Evolutionary conservation across 768 basidiomycete species (phyloP).

Genomic region (Lanmaoa rubissima): DNA sequence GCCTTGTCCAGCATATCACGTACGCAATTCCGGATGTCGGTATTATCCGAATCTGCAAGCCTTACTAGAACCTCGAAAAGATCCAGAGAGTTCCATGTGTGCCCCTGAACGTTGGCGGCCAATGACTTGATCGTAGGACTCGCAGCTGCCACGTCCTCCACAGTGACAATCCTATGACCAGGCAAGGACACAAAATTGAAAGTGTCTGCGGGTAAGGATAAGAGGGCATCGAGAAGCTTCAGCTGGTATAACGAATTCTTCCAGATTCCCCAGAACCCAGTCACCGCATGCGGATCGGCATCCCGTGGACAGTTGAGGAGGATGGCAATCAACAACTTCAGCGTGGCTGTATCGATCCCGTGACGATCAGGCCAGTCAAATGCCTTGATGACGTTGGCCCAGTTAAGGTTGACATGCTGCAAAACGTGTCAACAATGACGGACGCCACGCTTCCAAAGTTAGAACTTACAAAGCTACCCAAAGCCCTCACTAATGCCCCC

Average conservation of each 20-base stretch:
- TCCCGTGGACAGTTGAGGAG: conserved; percentile 80
- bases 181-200: conserved; percentile 92
- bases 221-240: conserved; percentile 81
- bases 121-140: conserved; percentile 91
- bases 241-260: conserved; percentile 82
- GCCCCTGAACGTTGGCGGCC: conserved; percentile 86
- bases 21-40: conserved; percentile 73
- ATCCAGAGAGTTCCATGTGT: conserved; percentile 94
- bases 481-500: conserved; percentile 66
- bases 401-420: conserved; percentile 68
- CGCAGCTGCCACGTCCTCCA: conserved; percentile 81
- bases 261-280: conserved; percentile 87
- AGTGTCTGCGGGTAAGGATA: conserved; percentile 85
- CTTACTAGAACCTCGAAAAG: conserved; percentile 86
- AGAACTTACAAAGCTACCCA: conserved; percentile 68
- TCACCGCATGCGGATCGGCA: conserved; percentile 73
- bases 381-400: conserved; percentile 78
- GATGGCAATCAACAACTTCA: conserved; percentile 87
- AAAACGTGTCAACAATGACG: conserved; percentile 13
- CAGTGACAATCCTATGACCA: conserved; percentile 77
- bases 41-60: conserved; percentile 66
- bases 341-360: conserved; percentile 83
- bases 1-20: conserved; percentile 93
- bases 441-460: not conserved
- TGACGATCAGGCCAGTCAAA: conserved; percentile 85